Evolutionary conservation across 2,329 filamentous ascomycete genomes (phyloP).

Genomic region (Raffaelea albimanens): DNA sequence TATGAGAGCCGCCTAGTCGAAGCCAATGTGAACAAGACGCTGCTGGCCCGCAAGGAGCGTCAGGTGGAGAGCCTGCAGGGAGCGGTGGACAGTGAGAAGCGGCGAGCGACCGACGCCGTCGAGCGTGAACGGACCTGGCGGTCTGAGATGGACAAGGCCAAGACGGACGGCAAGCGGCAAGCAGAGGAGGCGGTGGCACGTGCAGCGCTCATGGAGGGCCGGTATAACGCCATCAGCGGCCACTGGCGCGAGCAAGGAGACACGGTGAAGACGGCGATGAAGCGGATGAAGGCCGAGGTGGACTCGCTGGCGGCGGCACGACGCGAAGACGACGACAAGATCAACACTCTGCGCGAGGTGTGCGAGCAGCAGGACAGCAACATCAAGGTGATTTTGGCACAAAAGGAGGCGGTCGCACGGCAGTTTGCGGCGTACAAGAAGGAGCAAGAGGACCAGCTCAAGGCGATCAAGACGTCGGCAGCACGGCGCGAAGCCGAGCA

Average conservation of each 20-base stretch:
- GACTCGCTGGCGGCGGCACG: constrained; percentile 44
- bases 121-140: constrained; percentile 52
- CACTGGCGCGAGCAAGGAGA: constrained; percentile 60
- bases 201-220: constrained; percentile 58
- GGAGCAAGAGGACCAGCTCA: constrained; percentile 52
- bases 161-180: constrained; percentile 48
- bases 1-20: constrained; percentile 62
- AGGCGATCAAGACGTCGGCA: constrained; percentile 48
- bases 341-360: constrained; percentile 55
- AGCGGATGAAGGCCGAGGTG: constrained; percentile 43
- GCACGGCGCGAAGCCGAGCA: constrained; percentile 51
- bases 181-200: constrained; percentile 57
- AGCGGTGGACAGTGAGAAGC: constrained; percentile 54
- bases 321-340: constrained; percentile 51
- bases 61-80: constrained; percentile 61
- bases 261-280: constrained; percentile 44
- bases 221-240: constrained; percentile 56
- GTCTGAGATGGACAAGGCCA: constrained; percentile 53
- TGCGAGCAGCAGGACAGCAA: constrained; percentile 66
- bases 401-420: constrained; percentile 52
- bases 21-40: constrained; percentile 59
- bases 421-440: constrained; percentile 57
- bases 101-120: constrained; percentile 49
- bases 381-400: constrained; percentile 46
- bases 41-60: constrained; percentile 63